Conservation (phyloP, 345 rosid genomes). For the Camelina hispida region DNA sequence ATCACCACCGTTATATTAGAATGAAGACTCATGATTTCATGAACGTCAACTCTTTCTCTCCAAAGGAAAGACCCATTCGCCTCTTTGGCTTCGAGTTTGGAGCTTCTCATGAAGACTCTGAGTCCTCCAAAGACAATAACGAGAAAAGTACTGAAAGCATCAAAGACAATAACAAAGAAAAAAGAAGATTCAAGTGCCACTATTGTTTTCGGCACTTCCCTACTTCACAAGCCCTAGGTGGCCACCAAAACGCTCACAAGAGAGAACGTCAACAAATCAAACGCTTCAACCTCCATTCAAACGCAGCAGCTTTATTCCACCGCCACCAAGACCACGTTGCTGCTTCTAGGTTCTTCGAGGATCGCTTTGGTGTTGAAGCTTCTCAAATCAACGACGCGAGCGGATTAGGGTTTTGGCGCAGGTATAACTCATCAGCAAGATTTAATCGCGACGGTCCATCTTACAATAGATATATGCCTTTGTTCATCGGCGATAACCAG, state of each 20-base stretch:
- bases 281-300: conserved; percentile 47
- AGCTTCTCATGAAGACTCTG: conserved; percentile 38
- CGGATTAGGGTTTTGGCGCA: conserved; percentile 42
- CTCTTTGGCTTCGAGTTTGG: conserved; percentile 75
- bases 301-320: conserved; percentile 33
- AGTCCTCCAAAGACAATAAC: conserved; percentile 12
- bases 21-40: conserved; percentile 62
- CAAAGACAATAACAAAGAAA: conserved; percentile 36
- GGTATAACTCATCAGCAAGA: conserved; percentile 26
- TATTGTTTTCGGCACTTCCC: conserved; percentile 51
- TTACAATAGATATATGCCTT: conserved; percentile 12
- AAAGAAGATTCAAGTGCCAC: conserved; percentile 55
- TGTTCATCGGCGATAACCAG: conserved; percentile 27
- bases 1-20: neutral
- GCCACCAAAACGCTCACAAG: conserved; percentile 66
- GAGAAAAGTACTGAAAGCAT: conserved; percentile 5
- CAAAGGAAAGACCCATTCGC: conserved; percentile 56
- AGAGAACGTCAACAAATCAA: conserved; percentile 57
- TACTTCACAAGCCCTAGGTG: conserved; percentile 62
- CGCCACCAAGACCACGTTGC: conserved; percentile 29
- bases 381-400: conserved; percentile 15
- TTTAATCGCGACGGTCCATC: conserved; percentile 21
- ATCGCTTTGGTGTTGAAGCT: conserved; percentile 25
- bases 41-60: conserved; percentile 63
- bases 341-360: conserved; percentile 23